Evolutionary conservation across 257 asterid genomes (phyloP).

Genomic region (Hygrophila difformis): DNA sequence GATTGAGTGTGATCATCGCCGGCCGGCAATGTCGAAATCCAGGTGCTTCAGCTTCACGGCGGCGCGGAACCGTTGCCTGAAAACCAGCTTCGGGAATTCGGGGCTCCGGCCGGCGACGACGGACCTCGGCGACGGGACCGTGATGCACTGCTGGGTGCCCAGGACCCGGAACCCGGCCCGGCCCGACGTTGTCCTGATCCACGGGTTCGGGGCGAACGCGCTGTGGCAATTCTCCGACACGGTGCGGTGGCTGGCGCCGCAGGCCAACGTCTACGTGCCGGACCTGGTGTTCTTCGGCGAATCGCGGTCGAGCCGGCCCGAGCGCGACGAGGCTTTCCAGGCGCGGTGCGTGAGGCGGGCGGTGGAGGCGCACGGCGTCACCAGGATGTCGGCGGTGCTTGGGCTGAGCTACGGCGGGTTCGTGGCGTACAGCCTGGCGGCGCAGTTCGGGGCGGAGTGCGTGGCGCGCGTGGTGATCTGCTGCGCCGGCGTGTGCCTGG

Average conservation of each 20-base stretch:
- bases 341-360: slow-evolving; percentile 51
- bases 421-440: slow-evolving; percentile 65
- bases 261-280: slow-evolving; percentile 63
- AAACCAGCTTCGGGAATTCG: slow-evolving; percentile 27
- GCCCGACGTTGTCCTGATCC: slow-evolving; percentile 46
- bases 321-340: slow-evolving; percentile 50
- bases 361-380: slow-evolving; percentile 43
- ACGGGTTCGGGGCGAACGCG: slow-evolving; percentile 61
- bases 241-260: slow-evolving; percentile 25
- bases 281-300: slow-evolving; percentile 59
- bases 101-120: slow-evolving; percentile 48
- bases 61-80: slow-evolving; percentile 35
- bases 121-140: slow-evolving; percentile 52
- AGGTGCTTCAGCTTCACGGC: slow-evolving; percentile 54
- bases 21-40: too few relatives aligned
- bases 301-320: slow-evolving; percentile 46
- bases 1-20: too few relatives aligned
- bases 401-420: slow-evolving; percentile 79
- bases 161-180: slow-evolving; percentile 25
- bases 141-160: slow-evolving; percentile 58
- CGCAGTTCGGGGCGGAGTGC: slow-evolving; percentile 38
- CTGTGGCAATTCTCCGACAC: slow-evolving; percentile 61
- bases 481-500: slow-evolving; percentile 64
- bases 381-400: slow-evolving; percentile 26
- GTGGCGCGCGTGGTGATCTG: slow-evolving; percentile 54